Evolutionary conservation across 768 basidiomycete species (phyloP), one percentile per base, ranked within the genome.

Genomic region (Lactarius hengduanensis): DNA sequence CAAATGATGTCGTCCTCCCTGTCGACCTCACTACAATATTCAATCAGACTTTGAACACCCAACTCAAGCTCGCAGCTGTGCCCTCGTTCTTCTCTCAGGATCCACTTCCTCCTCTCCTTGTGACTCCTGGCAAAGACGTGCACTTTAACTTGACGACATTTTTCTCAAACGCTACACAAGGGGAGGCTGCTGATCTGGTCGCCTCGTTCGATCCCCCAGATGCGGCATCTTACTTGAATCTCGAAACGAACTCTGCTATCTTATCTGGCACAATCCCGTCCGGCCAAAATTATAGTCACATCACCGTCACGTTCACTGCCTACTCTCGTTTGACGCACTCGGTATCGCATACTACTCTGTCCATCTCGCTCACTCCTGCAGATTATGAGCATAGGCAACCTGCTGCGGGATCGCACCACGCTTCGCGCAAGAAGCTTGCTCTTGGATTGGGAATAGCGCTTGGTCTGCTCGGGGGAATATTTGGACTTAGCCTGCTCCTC

Each of bases 51-150:
- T 70, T 92, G 65, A 76, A 80, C 22, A 86, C 88, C 22, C 86
- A 81, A 68, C 79, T 96, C 40, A 79, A 84, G 2, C 72, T 98
- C 68, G 83, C 83, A 32, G 74, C 92, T 26, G 85, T 89, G 10
- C 82, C 88, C 4, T 90, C 92, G 4, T 91, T 85, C 74, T 96
- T 97, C 78, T 78, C 82, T 13, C 68, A 78, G 26, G 78, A 84
- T 26, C 76, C 78, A 38, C 76, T 93, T 54, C 84, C 89, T 20
- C 80, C 86, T 26, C 77, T 89, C 58, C 77, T 83, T 57, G 82
- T 80, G 45, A 78, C 80, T 30, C 84, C 83, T 16, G 85, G 84
- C 10, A 75, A 82, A 58, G 53, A 74, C 3, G 76, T 92, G 54
- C 71, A 78, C 8, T 87, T 91, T 71, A 75, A 81, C 69, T 78